Evolutionary conservation across 2,329 filamentous ascomycete species (phyloP), one percentile per base, ranked within the genome.

Genomic region (Chaetothyriales sp.): DNA sequence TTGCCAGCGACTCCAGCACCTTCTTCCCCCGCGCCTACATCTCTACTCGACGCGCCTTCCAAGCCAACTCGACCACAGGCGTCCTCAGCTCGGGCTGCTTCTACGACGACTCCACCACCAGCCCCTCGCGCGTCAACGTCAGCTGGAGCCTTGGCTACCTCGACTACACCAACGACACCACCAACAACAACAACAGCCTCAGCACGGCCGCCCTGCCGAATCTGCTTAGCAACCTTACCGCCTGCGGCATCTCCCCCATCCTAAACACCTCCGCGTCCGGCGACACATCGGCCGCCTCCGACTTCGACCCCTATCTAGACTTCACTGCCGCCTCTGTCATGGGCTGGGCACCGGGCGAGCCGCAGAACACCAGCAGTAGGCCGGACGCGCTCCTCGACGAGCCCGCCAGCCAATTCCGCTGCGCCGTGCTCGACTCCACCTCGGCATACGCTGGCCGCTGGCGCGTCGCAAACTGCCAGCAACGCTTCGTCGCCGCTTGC

Each of bases 211-310:
- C 69, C 59, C 69, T 9, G 59, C 18, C 8, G 3, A 1, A 20
- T 15, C 29, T 47, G 2, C 6, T 33, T 4, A 10, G 28, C 18
- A 68, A 69, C 20, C 56, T 73, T 1, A 77, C 75, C 4, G 65
- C 68, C 8, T 85, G 82, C 60, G 82, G 81, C 15, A 73, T 83
- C 43, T 79, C 78, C 1, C 73, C 80, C 0, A 64, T 77, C 2
- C 68, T 84, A 7, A 83, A 83, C 60, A 61, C 63, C 19, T 78
- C 78, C 1, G 67, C 83, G 2, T 68, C 72, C 44, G 70, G 71
- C 52, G 57, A 62, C 18, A 15, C 33, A 40, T 40, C 33, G 22
- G 22, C 22, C 10, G 10, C 33, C 33, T 40, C 10, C 2, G 9
- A 2, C 33, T 40, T 5, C 33, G 48, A 53, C 13, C 58, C 64